Evolutionary conservation across 2,329 filamentous ascomycete genomes (phyloP).

Genomic region (Aspergillus flavus): DNA sequence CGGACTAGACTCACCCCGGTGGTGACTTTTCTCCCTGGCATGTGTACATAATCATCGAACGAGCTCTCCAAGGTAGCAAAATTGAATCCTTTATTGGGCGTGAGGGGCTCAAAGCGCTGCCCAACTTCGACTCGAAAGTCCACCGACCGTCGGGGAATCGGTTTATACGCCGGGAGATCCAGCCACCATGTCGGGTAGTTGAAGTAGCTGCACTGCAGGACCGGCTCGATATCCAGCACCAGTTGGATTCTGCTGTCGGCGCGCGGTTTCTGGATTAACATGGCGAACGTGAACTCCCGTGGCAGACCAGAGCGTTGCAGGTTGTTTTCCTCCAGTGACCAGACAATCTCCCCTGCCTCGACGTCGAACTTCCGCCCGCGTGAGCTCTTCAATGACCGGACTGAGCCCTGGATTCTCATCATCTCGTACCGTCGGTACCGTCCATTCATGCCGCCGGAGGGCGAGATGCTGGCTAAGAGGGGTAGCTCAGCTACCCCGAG

Average conservation of each 20-base stretch:
- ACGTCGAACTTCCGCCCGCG: constrained; percentile 41
- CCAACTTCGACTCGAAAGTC: constrained; percentile 48
- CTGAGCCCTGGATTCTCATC: constrained; percentile 54
- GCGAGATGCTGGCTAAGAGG: constrained; percentile 45
- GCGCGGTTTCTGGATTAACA: constrained; percentile 51
- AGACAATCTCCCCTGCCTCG: constrained; percentile 51
- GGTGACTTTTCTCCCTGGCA: constrained; percentile 48
- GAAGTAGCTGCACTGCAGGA: constrained; percentile 45
- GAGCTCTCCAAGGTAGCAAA: constrained; percentile 46
- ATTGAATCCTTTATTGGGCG: constrained; percentile 45
- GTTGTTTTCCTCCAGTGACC: constrained; percentile 54
- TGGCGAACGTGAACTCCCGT: constrained; percentile 55
- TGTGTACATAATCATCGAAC: constrained; percentile 50
- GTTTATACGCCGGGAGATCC: constrained; percentile 41
- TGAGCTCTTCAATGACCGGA: constrained; percentile 43
- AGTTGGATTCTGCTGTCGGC: constrained; percentile 42
- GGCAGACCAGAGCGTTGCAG: constrained; percentile 53
- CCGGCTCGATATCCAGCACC: constrained; percentile 47
- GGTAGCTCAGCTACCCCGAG: constrained; percentile 51
- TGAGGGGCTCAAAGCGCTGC: constrained; percentile 45
- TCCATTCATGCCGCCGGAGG: constrained; percentile 43
- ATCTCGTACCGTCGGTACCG: constrained; percentile 52
- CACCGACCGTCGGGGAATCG: constrained; percentile 38
- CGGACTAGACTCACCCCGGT: constrained; percentile 21
- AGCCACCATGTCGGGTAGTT: constrained; percentile 46